Conservation (phyloP, 2,329 filamentous ascomycete genomes). For the Trichoderma guizhouense region DNA sequence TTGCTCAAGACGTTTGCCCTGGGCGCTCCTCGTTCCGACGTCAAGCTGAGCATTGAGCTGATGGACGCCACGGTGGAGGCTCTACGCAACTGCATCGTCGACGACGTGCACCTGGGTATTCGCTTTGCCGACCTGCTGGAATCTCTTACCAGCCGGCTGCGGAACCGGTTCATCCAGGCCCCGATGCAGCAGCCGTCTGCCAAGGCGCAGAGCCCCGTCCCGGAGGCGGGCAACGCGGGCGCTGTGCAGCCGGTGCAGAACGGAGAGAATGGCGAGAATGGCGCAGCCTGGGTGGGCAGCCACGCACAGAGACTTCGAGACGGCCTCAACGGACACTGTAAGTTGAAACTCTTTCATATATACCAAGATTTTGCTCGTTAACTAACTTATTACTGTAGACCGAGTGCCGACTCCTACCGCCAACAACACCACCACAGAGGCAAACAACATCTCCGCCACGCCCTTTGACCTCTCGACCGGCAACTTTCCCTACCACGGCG, state of each 20-base stretch:
- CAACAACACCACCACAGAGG: conserved; percentile 30
- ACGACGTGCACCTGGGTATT: conserved; percentile 82
- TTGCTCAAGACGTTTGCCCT: conserved; percentile 80
- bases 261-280: conserved; percentile 23
- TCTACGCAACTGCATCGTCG: conserved; percentile 73
- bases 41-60: conserved; percentile 69
- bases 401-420: conserved; percentile 31
- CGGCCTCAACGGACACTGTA: conserved; percentile 38
- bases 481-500: conserved; percentile 53
- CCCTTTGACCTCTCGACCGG: conserved; percentile 57
- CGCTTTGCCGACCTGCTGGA: conserved; percentile 81
- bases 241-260: conserved; percentile 23
- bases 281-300: conserved; percentile 33
- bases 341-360: conserved; percentile 16
- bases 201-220: conserved; percentile 42
- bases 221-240: conserved; percentile 31
- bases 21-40: conserved; percentile 73
- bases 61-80: conserved; percentile 74
- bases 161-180: conserved; percentile 69
- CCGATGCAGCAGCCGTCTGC: conserved; percentile 44
- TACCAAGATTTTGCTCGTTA: not conserved
- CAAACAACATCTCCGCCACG: conserved; percentile 59
- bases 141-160: conserved; percentile 69
- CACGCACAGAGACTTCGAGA: conserved; percentile 42
- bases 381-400: conserved; percentile 33